These are phyloP conservation scores for Colletotrichum sublineola DNA, from an alignment of 2,329 filamentous ascomycete genomes.

Conservation along the genomic window DNA sequence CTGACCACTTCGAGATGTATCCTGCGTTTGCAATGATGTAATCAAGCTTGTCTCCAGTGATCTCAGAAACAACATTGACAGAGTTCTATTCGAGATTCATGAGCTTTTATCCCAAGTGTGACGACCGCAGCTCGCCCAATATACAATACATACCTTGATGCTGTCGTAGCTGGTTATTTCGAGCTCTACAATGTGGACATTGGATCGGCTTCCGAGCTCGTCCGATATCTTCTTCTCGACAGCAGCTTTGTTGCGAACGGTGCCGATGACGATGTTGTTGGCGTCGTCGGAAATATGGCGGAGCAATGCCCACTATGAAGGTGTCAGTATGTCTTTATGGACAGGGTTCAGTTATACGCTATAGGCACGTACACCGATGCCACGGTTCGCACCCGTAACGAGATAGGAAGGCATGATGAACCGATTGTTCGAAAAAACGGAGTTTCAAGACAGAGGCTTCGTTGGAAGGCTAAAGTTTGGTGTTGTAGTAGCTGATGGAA, in stretches of 20 bases:
- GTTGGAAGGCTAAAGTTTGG: rapidly evolving
- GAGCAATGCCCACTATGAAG: constrained; percentile 11
- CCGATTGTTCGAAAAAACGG: too few relatives aligned
- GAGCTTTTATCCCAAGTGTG: not conserved
- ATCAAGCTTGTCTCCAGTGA: constrained; percentile 59
- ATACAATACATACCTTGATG: constrained; percentile 50
- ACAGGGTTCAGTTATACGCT: too few relatives aligned
- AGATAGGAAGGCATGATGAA: constrained; percentile 21
- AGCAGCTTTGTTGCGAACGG: constrained; percentile 60
- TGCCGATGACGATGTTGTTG: constrained; percentile 60
- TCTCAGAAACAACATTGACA: constrained; percentile 46
- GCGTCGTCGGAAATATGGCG: constrained; percentile 55
- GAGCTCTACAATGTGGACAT: constrained; percentile 57
- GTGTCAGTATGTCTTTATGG: not conserved
- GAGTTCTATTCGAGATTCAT: not conserved
- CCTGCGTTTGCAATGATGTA: constrained; percentile 67
- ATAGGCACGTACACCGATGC: constrained; percentile 7
- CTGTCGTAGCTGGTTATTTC: constrained; percentile 57
- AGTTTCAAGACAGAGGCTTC: not conserved
- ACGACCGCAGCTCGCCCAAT: not conserved
- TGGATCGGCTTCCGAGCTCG: constrained; percentile 55
- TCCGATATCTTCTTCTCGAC: constrained; percentile 58
- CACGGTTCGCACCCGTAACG: constrained; percentile 17
- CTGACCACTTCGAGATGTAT: constrained; percentile 48
- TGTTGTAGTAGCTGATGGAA: not conserved